These are phyloP conservation scores for Wickerhamiella alocasiicola DNA, from an alignment of 805 yeast species.

Conservation along the genomic window DNA sequence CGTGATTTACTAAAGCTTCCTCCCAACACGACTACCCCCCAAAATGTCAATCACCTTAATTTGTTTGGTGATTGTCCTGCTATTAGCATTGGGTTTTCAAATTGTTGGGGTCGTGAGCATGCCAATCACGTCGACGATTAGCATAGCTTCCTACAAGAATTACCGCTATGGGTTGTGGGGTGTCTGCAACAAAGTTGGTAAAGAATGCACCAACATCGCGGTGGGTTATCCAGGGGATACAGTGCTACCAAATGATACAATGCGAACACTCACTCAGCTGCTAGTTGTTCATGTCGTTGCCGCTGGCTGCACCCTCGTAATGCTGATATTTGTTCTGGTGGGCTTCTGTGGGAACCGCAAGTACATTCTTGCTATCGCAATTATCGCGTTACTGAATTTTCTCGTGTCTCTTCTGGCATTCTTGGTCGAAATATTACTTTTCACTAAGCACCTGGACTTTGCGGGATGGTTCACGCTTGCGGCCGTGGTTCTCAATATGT, in stretches of 20 bases:
- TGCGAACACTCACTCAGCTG: constrained; percentile 47
- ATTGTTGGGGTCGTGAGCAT: constrained; percentile 47
- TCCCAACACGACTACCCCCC: no score
- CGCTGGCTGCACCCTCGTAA: constrained; percentile 39
- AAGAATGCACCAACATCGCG: constrained; percentile 31
- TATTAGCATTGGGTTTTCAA: constrained; percentile 45
- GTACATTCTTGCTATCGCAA: constrained; percentile 39
- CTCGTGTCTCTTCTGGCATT: constrained; percentile 60
- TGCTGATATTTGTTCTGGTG: constrained; percentile 32
- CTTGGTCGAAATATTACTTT: constrained; percentile 67
- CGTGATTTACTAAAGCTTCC: no score
- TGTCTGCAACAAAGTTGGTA: constrained; percentile 33
- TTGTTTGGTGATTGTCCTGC: constrained; percentile 29
- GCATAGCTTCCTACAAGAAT: constrained; percentile 39
- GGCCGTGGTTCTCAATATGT: constrained; percentile 51
- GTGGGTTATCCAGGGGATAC: constrained; percentile 33
- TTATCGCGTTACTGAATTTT: constrained; percentile 57
- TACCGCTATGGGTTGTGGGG: constrained; percentile 62
- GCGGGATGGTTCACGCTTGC: constrained; percentile 75
- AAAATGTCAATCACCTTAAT: constrained; percentile 8
- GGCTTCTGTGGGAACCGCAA: constrained; percentile 32
- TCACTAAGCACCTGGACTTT: constrained; percentile 63
- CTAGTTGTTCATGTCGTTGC: constrained; percentile 59
- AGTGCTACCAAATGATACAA: constrained; percentile 47
- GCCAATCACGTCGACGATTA: constrained; percentile 40